Base-by-base conservation (phyloP, 805 yeast genomes). In the Lipomyces kockii region DNA sequence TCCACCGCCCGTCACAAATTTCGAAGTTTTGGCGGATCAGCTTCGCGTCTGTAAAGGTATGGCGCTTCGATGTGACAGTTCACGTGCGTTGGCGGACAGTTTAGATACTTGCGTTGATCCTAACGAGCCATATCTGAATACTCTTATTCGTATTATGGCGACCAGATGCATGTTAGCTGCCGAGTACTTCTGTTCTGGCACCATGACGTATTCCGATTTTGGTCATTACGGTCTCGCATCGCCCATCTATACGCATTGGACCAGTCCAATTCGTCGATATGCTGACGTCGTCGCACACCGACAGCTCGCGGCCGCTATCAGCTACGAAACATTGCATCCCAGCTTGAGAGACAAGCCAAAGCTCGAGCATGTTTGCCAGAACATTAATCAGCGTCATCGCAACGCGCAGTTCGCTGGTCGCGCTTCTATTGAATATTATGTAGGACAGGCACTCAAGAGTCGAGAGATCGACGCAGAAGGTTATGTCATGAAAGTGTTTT, bases 111-210 rank as follows among this genome's bases (percentile, higher is more conserved):
- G 97, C 79, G 86, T 81, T 43, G 98, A 94, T 78, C 85, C 88
- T 29, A 76, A 85, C 0, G 98, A 95, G 78, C 89, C 93, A 6
- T 95, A 91, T 76, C 92, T 95, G 84, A 95, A 95, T 79, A 95
- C 98, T 0, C 83, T 95, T 74, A 83, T 94, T 6, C 88, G 99
- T 78, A 95, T 95, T 72, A 89, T 95, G 97, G 95, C 98, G 7
- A 95, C 99, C 0, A 85, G 99, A 75, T 94, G 98, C 80, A 95
- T 95, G 99, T 91, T 92, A 90, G 97, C 99, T 1, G 99, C 99
- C 1, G 98, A 94, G 77, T 95, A 95, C 77, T 95, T 95, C 81
- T 88, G 96, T 11, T 86, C 97, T 0, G 98, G 99, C 8, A 87
- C 90, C 17, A 91, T 84, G 75, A 90, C 97, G 9, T 91, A 92